A percentile compares a stretch with the other conserved stretches of the same genome.
phyloP scores from a whole-genome alignment of 768 basidiomycete genomes.

The Xerocomellus amylosporus region DNA sequence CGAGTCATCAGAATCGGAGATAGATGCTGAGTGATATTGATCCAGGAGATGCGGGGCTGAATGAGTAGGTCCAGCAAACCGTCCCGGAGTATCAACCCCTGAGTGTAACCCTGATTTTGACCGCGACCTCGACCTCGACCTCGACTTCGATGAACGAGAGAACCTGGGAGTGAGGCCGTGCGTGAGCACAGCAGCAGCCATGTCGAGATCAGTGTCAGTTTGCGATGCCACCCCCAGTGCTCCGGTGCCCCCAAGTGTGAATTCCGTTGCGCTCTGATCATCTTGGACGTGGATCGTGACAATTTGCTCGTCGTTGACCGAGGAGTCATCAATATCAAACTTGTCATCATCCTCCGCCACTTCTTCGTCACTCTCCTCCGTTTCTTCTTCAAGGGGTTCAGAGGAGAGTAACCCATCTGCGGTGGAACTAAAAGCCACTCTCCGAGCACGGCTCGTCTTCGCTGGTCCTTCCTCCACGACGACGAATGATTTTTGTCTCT shows the following conservation, averaged over 20 bases:
- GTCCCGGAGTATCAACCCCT: constrained; percentile 63
- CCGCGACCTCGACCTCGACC: constrained; percentile 40
- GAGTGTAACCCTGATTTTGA: constrained; percentile 43
- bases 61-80: constrained; percentile 52
- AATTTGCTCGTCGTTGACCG: constrained; percentile 32
- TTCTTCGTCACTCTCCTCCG: constrained; percentile 38
- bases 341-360: constrained; percentile 66
- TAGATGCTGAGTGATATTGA: constrained; percentile 24
- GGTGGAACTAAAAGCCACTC: constrained; percentile 3
- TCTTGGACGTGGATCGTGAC: constrained; percentile 3
- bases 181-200: constrained; percentile 34
- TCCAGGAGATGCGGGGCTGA: constrained; percentile 40
- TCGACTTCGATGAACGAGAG: constrained; percentile 26
- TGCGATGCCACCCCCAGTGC: constrained; percentile 25
- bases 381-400: constrained; percentile 40
- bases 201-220: constrained; percentile 29
- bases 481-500: constrained; percentile 98
- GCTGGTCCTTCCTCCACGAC: constrained; percentile 87
- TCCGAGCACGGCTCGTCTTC: constrained; percentile 36
- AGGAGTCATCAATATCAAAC: constrained; percentile 93
- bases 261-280: constrained; percentile 14
- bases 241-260: constrained; percentile 28
- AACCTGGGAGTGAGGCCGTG: constrained; percentile 31
- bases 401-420: constrained; percentile 13
- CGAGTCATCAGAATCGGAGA: constrained; percentile 40